A percentile compares a stretch with the other conserved stretches of the same genome.
Evolutionary conservation across 2,329 filamentous ascomycete genomes (phyloP).

Genomic region (Pestalotiopsis sp.): DNA sequence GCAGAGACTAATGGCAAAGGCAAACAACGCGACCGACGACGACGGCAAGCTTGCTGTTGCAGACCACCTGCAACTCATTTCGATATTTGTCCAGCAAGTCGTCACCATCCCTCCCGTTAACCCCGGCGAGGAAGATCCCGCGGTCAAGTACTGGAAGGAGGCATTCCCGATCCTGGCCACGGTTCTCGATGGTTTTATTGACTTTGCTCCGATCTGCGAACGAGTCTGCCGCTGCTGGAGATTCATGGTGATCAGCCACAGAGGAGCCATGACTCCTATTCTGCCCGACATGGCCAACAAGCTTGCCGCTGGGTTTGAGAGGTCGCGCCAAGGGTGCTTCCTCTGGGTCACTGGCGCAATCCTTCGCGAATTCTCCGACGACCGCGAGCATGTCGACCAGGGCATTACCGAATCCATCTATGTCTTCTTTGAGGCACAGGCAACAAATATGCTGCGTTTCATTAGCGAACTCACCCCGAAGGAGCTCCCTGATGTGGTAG

Average conservation of each 20-base stretch:
- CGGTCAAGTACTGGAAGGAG: slow-evolving; percentile 94
- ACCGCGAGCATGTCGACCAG: slow-evolving; percentile 80
- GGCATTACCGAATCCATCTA: slow-evolving; percentile 88
- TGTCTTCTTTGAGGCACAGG: slow-evolving; percentile 92
- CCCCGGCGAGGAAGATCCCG: slow-evolving; percentile 77
- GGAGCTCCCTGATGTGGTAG: slow-evolving; percentile 83
- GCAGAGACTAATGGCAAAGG: slow-evolving; percentile 81
- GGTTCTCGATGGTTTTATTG: slow-evolving; percentile 84
- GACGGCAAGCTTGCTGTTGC: slow-evolving; percentile 84
- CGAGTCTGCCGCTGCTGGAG: slow-evolving; percentile 94
- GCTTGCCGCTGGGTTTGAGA: slow-evolving; percentile 81
- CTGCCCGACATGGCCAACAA: slow-evolving; percentile 86
- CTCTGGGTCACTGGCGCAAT: slow-evolving; percentile 98
- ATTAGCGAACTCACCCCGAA: slow-evolving; percentile 78
- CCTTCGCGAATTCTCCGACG: slow-evolving; percentile 91
- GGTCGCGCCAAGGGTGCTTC: slow-evolving; percentile 92
- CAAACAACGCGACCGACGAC: slow-evolving; percentile 82
- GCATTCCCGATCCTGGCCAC: slow-evolving; percentile 86
- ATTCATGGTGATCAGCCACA: slow-evolving; percentile 94
- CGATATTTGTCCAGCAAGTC: slow-evolving; percentile 80
- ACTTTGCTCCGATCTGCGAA: slow-evolving; percentile 88
- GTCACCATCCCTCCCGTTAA: slow-evolving; percentile 72
- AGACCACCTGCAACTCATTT: slow-evolving; percentile 90
- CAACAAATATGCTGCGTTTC: slow-evolving; percentile 84
- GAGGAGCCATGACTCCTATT: slow-evolving; percentile 84